These are phyloP conservation scores for Megacollybia marginata DNA, from an alignment of 768 basidiomycete genomes.

Conservation along the genomic window DNA sequence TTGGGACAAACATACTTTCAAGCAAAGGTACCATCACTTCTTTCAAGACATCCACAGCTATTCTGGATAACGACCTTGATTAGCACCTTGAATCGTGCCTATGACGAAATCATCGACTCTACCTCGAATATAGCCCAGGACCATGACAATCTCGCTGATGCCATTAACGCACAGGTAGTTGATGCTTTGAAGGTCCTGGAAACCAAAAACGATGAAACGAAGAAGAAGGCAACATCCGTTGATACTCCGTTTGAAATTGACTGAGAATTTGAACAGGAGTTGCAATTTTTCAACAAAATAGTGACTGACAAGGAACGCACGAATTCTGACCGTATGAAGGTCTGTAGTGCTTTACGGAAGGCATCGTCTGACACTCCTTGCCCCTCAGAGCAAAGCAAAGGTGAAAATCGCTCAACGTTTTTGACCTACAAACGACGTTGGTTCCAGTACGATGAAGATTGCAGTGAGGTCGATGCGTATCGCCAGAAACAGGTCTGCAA, in stretches of 20 bases:
- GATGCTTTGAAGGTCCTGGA: conserved; percentile 57
- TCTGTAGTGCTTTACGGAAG: not conserved
- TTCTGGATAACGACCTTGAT: no score
- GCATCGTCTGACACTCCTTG: not conserved
- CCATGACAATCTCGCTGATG: conserved; percentile 61
- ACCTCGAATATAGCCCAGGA: conserved; percentile 57
- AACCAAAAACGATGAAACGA: conserved; percentile 54
- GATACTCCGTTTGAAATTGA: conserved; percentile 1
- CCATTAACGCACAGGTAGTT: conserved; percentile 48
- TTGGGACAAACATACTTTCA: conserved; percentile 44
- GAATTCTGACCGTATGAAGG: conserved; percentile 67
- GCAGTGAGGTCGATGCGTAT: conserved; percentile 60
- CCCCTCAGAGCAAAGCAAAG: conserved; percentile 22
- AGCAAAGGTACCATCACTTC: conserved; percentile 39
- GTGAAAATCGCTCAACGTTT: conserved; percentile 8
- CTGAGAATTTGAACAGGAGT: conserved; percentile 37
- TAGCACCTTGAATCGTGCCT: conserved; percentile 72
- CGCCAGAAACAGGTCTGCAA: conserved; percentile 69
- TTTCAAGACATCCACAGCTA: not conserved
- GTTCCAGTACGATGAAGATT: conserved; percentile 72
- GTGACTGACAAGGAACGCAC: conserved; percentile 62
- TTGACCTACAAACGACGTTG: conserved; percentile 4
- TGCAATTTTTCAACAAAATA: conserved; percentile 63
- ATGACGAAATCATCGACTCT: conserved; percentile 57
- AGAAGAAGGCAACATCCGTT: conserved; percentile 49